Evolutionary conservation across 345 rosid genomes (phyloP), one percentile per base, ranked within the genome.

Genomic region (Eucalyptus sp.): DNA sequence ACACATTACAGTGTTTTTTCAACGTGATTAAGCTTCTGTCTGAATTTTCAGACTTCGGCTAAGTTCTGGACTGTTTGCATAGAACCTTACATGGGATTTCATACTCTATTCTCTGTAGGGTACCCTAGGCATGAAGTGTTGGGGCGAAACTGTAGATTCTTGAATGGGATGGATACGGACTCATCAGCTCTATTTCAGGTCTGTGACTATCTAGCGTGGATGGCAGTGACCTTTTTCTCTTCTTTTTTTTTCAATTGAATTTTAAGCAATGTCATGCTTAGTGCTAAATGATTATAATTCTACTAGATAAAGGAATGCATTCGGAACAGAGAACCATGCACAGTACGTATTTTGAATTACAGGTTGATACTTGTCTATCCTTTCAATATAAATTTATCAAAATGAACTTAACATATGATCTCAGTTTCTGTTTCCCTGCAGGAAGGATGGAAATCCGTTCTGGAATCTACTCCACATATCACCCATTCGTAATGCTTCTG

Each of bases 391-490:
- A 83, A 86, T 64, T 58, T 87, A 76, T 15, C 60, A 14, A 33
- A 62, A 43, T 79, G 84, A 71, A 80, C n/a, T 79, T 64, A 66
- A 31, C 46, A 66, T 71, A 44, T n/a, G 49, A 85, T 43, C 48
- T 71, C 54, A 31, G 49, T 86, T 68, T 80, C 68, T 64, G 48
- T 80, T 80, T 60, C 89, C 87, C 88, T 87, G 87, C 96, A 98
- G 99, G 94, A 98, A 95, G 93, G 96, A 98, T 58, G 92, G 92
- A 90, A 95, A 95, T 90, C 88, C 94, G 17, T 98, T 98, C 90
- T 97, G 98, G 99, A 97, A 95, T 93, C 93, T 93, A 91, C 99
- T 98, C 86, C 98, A 98, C 93, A 92, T 97, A 86, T 95, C 99
- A 50, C 99, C 99, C 10, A 92, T 98, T 90, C 97, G 98, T 86